phyloP scores from a whole-genome alignment of 2,329 filamentous ascomycete genomes.

The Colletotrichum horii region DNA sequence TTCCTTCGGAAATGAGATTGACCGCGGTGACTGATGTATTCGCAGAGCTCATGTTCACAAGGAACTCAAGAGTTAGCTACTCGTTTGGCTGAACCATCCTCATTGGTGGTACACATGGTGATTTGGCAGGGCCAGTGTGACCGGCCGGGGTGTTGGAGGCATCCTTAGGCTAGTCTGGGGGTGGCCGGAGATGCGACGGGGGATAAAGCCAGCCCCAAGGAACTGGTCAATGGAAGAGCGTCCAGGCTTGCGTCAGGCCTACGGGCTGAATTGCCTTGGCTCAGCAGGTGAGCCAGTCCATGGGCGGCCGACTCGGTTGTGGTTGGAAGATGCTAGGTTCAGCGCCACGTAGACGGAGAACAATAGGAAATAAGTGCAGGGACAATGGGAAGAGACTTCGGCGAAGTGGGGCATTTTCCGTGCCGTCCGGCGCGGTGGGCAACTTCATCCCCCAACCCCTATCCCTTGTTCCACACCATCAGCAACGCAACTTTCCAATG shows the following conservation, averaged over 20 bases:
- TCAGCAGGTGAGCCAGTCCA: neutral
- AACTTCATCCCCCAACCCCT: neutral
- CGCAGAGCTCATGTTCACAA: neutral
- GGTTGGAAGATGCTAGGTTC: neutral
- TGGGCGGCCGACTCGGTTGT: neutral
- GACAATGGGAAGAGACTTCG: constrained; percentile 8
- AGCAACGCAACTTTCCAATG: neutral
- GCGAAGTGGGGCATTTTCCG: neutral
- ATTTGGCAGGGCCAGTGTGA: neutral
- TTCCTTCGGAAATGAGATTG: neutral
- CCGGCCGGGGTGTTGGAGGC: neutral
- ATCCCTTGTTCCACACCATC: neutral
- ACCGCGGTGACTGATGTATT: neutral
- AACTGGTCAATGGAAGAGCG: neutral
- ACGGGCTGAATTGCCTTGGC: neutral
- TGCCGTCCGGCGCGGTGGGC: neutral
- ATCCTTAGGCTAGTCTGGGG: neutral
- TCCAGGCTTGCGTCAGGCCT: neutral
- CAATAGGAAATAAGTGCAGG: constrained; percentile 3
- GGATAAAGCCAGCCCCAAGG: neutral
- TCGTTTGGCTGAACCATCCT: neutral
- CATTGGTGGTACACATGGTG: neutral
- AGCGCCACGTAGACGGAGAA: constrained; percentile 2
- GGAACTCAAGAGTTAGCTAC: neutral
- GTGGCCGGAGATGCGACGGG: neutral